A percentile compares a stretch with the other conserved stretches of the same genome.
Evolutionary conservation across 306 rosid genomes (phyloP).

Genomic region (Dalbergia oliveri): DNA sequence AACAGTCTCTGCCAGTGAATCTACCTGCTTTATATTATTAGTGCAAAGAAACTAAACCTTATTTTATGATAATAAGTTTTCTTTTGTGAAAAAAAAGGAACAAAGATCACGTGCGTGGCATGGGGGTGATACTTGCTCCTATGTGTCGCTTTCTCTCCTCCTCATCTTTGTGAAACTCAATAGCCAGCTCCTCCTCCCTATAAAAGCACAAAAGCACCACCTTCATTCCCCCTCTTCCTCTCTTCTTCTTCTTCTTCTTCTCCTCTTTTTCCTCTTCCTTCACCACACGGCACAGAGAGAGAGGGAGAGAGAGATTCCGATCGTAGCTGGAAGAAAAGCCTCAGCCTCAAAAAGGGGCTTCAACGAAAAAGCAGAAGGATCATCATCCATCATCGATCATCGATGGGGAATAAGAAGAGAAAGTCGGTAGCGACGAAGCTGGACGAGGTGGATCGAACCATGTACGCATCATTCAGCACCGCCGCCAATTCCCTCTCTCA

Average conservation of each 20-base stretch:
- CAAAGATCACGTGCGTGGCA: neutral
- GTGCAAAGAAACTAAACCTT: too few relatives aligned
- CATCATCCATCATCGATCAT: neutral
- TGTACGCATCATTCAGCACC: conserved; percentile 56
- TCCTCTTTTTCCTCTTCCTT: neutral
- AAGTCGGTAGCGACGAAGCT: conserved; percentile 58
- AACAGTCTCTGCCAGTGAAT: too few relatives aligned
- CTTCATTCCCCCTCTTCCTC: neutral
- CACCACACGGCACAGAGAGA: neutral
- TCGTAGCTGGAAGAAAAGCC: neutral
- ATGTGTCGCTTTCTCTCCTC: neutral
- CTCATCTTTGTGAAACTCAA: too few relatives aligned
- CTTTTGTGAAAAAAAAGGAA: neutral
- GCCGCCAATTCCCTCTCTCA: conserved; percentile 68
- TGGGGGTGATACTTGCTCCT: neutral
- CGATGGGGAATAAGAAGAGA: conserved; percentile 63
- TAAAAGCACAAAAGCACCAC: neutral
- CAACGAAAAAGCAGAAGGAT: too few relatives aligned
- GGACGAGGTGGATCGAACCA: conserved; percentile 69
- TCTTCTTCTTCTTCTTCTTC: neutral
- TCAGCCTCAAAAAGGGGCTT: neutral
- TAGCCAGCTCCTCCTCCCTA: neutral
- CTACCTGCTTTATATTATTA: too few relatives aligned
- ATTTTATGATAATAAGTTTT: too few relatives aligned
- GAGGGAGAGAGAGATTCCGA: neutral